Base-by-base conservation (phyloP, 1,284 basidiomycete species). In the Tilletia caries region DNA sequence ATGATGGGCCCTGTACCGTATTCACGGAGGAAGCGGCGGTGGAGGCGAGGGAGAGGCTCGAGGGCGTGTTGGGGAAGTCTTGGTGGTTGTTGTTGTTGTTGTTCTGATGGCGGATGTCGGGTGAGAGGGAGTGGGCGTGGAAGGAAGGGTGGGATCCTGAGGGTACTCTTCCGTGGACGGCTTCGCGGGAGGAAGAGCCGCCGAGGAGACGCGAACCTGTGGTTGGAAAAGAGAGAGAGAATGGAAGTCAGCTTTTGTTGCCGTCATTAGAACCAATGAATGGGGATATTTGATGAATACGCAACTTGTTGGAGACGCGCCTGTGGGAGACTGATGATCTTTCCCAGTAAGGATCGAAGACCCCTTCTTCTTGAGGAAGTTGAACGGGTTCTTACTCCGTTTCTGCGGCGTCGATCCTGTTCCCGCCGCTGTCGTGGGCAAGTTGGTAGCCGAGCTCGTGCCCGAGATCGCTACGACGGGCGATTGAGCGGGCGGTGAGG, bases 321-420 rank as follows among this genome's bases (percentile, higher is more conserved):
- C 15, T 15, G 37, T 41, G 8, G 37, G 37, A 41, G 37, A 41
- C 37, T 41, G 37, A 41, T 41, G 68, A 52, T 69, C 66, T 18
- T 70, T 68, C 3, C 52, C 48, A 27, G 48, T n/a, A 3, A 73
- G 66, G 33, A 69, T 58, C 4, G 74, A 71, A 12, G 70, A 44
- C 8, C 58, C 58, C 70, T 79, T 79, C 72, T 79, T 79, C 32
- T 75, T 76, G 37, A 79, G 70, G 65, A 79, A 79, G 34, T 73
- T 71, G 37, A 79, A 76, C 1, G 77, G 77, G 34, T 79, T 79
- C 69, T 77, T 74, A 52, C 76, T 72, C 65, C 70, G 75, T 48
- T 75, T 76, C 4, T 20, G 29, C 3, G 32, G n/a, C n/a, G n/a
- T n/a, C n/a, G n/a, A n/a, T n/a, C n/a, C 29, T 6, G 48, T 20